Percentiles rank a stretch among this genome's conserved stretches.
Evolutionary conservation across 1,284 basidiomycete genomes (phyloP).

Genomic region (Golubevia sp.): DNA sequence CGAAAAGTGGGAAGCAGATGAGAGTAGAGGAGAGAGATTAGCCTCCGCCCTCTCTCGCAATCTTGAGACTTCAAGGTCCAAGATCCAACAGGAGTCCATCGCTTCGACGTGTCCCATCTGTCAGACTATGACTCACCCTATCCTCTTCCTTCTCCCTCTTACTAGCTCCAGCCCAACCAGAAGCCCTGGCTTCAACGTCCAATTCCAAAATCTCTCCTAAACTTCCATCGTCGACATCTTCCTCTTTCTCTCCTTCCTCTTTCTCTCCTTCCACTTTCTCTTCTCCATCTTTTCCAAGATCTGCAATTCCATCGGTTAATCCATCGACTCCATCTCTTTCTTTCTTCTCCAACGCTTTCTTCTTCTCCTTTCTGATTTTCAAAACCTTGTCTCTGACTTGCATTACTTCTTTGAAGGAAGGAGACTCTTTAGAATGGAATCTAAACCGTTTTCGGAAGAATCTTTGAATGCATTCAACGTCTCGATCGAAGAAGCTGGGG

Average conservation of each 20-base stretch:
- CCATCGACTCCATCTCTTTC: neutral
- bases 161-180: slow-evolving; percentile 34
- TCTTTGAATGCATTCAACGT: slow-evolving; percentile 91
- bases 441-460: slow-evolving; percentile 92
- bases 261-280: slow-evolving; percentile 46
- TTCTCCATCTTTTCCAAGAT: slow-evolving; percentile 1
- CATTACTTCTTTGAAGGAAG: neutral
- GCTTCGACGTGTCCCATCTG: neutral
- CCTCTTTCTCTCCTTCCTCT: slow-evolving; percentile 56
- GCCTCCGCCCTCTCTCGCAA: too few relatives aligned
- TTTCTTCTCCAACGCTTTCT: neutral
- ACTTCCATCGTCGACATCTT: slow-evolving; percentile 39
- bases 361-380: slow-evolving; percentile 1
- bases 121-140: slow-evolving; percentile 21
- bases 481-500: slow-evolving; percentile 93
- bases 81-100: too few relatives aligned
- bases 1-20: neutral
- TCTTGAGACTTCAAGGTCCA: too few relatives aligned
- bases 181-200: slow-evolving; percentile 45
- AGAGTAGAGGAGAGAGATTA: too few relatives aligned
- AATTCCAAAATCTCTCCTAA: slow-evolving; percentile 20
- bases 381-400: neutral
- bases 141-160: slow-evolving; percentile 40
- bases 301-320: neutral
- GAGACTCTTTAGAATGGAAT: slow-evolving; percentile 81